Evolutionary conservation across 2,329 filamentous ascomycete species (phyloP).

Genomic region (Apiospora pterosperma): DNA sequence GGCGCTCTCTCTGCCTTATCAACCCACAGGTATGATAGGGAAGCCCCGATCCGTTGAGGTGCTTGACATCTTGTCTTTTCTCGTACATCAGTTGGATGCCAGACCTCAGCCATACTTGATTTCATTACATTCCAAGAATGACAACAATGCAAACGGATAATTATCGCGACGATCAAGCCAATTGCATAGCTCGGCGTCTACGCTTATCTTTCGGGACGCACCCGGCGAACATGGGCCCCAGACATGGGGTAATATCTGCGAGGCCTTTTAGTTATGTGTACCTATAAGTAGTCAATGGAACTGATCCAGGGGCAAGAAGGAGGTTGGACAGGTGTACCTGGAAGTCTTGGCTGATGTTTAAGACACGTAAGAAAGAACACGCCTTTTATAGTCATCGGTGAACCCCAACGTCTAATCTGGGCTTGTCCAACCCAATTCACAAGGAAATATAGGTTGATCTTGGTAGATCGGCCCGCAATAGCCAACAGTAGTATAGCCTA

Average conservation of each 20-base stretch:
- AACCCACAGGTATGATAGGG: not conserved
- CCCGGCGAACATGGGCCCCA: not conserved
- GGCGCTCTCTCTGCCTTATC: not conserved
- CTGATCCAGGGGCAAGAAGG: too few relatives aligned
- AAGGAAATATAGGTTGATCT: too few relatives aligned
- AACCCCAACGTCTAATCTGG: not conserved
- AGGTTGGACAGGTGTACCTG: too few relatives aligned
- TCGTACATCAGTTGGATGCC: not conserved
- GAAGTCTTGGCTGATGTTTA: not conserved
- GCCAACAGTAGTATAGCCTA: not conserved
- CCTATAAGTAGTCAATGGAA: too few relatives aligned
- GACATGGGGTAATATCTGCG: not conserved
- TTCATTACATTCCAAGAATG: not conserved
- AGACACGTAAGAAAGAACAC: not conserved
- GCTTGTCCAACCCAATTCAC: too few relatives aligned
- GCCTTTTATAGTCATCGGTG: not conserved
- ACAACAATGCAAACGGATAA: too few relatives aligned
- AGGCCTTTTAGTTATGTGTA: too few relatives aligned
- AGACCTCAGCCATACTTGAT: not conserved
- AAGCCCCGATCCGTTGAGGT: not conserved
- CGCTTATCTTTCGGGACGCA: not conserved
- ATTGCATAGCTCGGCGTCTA: not conserved
- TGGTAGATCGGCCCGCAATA: too few relatives aligned
- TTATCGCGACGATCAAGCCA: not conserved
- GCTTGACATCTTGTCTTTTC: not conserved